phyloP scores from a whole-genome alignment of 148 eudicot species.

The Amaranthus cruentus region DNA sequence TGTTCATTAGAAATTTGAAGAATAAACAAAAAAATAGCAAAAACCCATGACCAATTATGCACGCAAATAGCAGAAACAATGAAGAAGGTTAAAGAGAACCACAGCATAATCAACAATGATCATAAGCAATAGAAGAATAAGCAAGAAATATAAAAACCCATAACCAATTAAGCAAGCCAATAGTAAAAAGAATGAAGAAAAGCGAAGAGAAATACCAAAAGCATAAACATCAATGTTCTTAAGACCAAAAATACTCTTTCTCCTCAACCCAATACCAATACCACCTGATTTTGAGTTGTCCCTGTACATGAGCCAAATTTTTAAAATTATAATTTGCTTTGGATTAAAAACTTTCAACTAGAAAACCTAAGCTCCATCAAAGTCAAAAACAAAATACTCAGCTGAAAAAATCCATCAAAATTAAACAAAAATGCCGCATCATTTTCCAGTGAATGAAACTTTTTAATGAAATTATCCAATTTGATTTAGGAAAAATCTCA shows the following conservation, averaged over 20 bases:
- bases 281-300: too few species aligned
- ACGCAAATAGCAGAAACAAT: not conserved
- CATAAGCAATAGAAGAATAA: not conserved
- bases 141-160: not conserved
- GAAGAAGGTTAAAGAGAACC: too few species aligned
- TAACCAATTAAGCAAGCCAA: not conserved
- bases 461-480: too few species aligned
- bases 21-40: not conserved
- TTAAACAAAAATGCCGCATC: too few species aligned
- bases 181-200: not conserved
- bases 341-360: too few species aligned
- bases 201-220: conserved; percentile 46
- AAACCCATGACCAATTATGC: not conserved
- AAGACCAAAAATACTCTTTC: conserved; percentile 63
- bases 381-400: conserved; percentile 40
- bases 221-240: conserved; percentile 85
- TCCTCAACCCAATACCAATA: conserved; percentile 64
- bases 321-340: too few species aligned
- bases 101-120: too few species aligned
- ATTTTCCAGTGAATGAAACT: too few species aligned
- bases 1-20: too few species aligned
- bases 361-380: conserved; percentile 28
- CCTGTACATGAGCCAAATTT: too few species aligned
- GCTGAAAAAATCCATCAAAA: not conserved
- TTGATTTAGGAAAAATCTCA: too few species aligned